A percentile compares a stretch with the other conserved stretches of the same genome.
These are phyloP conservation scores for Ramularia collo-cygni DNA, from an alignment of 2,329 filamentous ascomycete species.

Conservation along the genomic window DNA sequence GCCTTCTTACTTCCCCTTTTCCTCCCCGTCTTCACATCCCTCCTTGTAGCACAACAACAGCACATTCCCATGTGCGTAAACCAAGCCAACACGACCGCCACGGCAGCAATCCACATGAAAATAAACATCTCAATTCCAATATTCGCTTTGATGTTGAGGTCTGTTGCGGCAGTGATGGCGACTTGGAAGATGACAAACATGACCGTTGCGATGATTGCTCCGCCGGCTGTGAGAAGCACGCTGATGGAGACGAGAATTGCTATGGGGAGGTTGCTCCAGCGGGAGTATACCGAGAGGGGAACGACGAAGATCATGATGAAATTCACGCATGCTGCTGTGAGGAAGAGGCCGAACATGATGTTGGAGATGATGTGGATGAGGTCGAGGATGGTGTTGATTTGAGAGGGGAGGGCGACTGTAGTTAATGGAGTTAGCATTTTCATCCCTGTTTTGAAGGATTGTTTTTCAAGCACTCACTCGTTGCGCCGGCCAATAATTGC, in stretches of 20 bases:
- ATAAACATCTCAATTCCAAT: constrained; percentile 70
- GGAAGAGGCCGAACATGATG: constrained; percentile 86
- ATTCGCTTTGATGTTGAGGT: constrained; percentile 67
- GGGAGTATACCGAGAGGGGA: constrained; percentile 47
- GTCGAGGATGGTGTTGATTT: constrained; percentile 65
- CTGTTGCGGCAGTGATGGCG: constrained; percentile 61
- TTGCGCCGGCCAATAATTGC: constrained; percentile 74
- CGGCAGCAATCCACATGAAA: constrained; percentile 82
- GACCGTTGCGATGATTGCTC: constrained; percentile 68
- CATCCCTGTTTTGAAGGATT: background rate
- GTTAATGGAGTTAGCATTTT: background rate
- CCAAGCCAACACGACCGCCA: constrained; percentile 61
- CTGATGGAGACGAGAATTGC: constrained; percentile 61
- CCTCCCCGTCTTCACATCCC: constrained; percentile 46
- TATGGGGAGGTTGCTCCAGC: constrained; percentile 58
- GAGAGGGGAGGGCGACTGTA: constrained; percentile 64
- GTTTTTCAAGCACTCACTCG: constrained; percentile 44
- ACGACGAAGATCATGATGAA: constrained; percentile 63
- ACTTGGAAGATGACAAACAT: constrained; percentile 78
- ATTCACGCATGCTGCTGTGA: constrained; percentile 62
- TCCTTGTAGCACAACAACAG: constrained; percentile 62
- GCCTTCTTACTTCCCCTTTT: constrained; percentile 34
- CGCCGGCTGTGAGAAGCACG: constrained; percentile 61
- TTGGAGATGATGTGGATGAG: constrained; percentile 69
- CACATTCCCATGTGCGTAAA: constrained; percentile 65